Evolutionary conservation across 345 rosid genomes (phyloP), one percentile per base, ranked within the genome.

Genomic region (Clausena lansium): DNA sequence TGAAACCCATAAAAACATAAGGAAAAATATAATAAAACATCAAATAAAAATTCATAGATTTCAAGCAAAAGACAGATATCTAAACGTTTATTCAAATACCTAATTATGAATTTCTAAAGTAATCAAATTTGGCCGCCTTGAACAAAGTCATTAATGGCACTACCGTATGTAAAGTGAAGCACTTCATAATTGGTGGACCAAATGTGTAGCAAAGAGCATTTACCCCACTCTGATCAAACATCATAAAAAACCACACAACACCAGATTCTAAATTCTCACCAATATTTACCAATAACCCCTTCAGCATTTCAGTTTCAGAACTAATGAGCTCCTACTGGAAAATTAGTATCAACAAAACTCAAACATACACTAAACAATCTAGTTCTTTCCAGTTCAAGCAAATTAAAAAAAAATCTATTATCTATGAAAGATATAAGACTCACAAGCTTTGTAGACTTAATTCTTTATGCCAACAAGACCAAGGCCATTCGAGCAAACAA

Each of bases 401-500:
- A 60, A 9, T 60, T 8, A 0, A 20, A n/a, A n/a, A 59, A n/a
- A 59, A n/a, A n/a, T n/a, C n/a, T n/a, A n/a, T n/a, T n/a, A 47
- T 1, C 22, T 50, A 50, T 17, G 22, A 50, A 50, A 50, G 22
- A 50, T 50, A 17, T 0, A 17, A 17, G 55, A 17, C 2, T 50
- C 3, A 5, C 55, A 50, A 1, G 20, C 55, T 60, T 1, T 19
- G 3, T 74, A 27, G 68, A 74, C 39, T 61, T 74, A 39, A 39
- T 14, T 9, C 28, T 59, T 50, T 4, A 67, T 35, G 35, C 11
- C 22, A 33, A 24, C 22, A 17, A 10, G 50, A 52, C 55, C 38
- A 58, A 58, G 67, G 79, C 74, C 74, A 68, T 39, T 28, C 17
- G 19, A 10, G 11, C 19, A 63, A 70, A 60, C 27, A 68, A 52